Evolutionary conservation across 2,329 filamentous ascomycete genomes (phyloP).

Genomic region (Onygenales sp.): DNA sequence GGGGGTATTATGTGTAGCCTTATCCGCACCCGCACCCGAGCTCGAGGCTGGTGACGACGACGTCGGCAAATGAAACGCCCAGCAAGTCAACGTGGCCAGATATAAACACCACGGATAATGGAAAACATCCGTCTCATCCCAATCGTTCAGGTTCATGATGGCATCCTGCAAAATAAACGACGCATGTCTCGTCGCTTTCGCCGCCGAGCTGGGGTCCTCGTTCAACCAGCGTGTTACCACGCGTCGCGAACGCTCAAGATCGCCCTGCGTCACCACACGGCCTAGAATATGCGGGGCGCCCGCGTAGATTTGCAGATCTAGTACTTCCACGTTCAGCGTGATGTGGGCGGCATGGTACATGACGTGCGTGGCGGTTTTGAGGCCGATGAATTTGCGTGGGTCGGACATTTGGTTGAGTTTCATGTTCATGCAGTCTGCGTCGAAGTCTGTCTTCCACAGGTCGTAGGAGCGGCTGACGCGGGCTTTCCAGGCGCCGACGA

Average conservation of each 20-base stretch:
- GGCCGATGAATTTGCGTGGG: slow-evolving; percentile 35
- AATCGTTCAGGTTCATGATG: slow-evolving; percentile 40
- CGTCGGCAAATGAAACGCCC: slow-evolving; percentile 45
- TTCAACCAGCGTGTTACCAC: slow-evolving; percentile 44
- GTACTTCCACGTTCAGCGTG: slow-evolving; percentile 48
- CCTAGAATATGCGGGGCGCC: slow-evolving; percentile 52
- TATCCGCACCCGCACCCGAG: slow-evolving; percentile 6
- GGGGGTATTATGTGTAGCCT: slow-evolving; percentile 40
- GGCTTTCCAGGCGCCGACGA: slow-evolving; percentile 40
- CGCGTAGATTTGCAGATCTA: slow-evolving; percentile 54
- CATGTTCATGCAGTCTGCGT: slow-evolving; percentile 39
- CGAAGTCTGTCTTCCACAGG: slow-evolving; percentile 51
- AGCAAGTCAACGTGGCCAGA: slow-evolving; percentile 48
- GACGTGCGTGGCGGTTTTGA: slow-evolving; percentile 42
- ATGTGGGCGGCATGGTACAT: slow-evolving; percentile 52
- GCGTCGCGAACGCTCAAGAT: slow-evolving; percentile 42
- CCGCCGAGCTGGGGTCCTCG: slow-evolving; percentile 23
- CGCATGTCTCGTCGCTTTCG: slow-evolving; percentile 45
- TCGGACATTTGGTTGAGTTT: slow-evolving; percentile 23
- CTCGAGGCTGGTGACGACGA: slow-evolving; percentile 2
- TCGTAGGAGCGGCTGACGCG: slow-evolving; percentile 46
- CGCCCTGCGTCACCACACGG: slow-evolving; percentile 40
- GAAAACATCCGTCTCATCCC: slow-evolving; percentile 46
- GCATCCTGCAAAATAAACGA: slow-evolving; percentile 44
- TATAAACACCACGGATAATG: slow-evolving; percentile 56